These are phyloP conservation scores for Geranomyces michiganensis DNA, from an alignment of 192 early-diverging fungal genomes.

Conservation along the genomic window DNA sequence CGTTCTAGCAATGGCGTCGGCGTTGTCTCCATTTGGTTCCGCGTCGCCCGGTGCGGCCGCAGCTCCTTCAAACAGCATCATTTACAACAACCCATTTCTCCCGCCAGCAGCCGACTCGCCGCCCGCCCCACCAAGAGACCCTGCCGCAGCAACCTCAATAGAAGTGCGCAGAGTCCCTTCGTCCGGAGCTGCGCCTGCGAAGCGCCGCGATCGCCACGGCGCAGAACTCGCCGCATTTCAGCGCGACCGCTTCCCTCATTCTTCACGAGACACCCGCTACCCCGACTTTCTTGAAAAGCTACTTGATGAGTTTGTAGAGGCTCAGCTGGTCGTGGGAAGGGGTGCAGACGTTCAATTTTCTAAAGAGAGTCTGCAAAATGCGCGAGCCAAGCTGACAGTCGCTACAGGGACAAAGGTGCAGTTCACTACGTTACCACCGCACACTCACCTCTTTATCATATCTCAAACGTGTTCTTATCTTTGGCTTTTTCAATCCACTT, in stretches of 20 bases:
- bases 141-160: too few species aligned
- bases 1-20: too few species aligned
- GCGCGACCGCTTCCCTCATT: constrained; percentile 31
- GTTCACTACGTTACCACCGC: not conserved
- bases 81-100: too few species aligned
- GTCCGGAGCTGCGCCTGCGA: not conserved
- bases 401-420: constrained; percentile 16
- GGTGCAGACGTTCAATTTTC: constrained; percentile 27
- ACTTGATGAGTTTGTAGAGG: constrained; percentile 21
- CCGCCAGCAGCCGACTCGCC: too few species aligned
- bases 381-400: constrained; percentile 16
- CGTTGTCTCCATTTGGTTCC: too few species aligned
- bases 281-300: constrained; percentile 35
- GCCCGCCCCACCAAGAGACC: too few species aligned
- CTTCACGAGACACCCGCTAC: constrained; percentile 35
- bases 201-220: constrained; percentile 30
- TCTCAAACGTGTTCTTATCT: too few species aligned
- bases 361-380: constrained; percentile 17
- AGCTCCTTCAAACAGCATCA: too few species aligned
- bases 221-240: constrained; percentile 32
- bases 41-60: too few species aligned
- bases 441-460: not conserved
- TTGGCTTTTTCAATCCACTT: too few species aligned
- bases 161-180: too few species aligned
- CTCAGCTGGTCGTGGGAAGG: constrained; percentile 12